Conservation (phyloP, 805 yeast species). For the Candida quercuum region DNA sequence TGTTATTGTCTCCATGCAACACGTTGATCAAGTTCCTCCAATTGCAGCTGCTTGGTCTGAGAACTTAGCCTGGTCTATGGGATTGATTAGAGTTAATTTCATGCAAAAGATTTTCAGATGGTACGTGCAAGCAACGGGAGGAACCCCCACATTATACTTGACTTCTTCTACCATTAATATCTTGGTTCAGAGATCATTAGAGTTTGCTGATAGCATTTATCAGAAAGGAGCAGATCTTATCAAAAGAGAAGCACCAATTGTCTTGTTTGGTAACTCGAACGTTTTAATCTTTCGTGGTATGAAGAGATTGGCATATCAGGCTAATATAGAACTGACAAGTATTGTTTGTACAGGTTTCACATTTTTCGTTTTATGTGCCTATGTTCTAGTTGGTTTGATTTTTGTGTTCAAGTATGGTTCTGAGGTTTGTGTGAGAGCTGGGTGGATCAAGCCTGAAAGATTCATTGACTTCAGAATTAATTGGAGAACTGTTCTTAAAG, state of each 20-base stretch:
- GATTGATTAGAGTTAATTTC: conserved; percentile 68
- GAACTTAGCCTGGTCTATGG: conserved; percentile 94
- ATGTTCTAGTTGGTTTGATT: conserved; percentile 59
- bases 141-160: conserved; percentile 66
- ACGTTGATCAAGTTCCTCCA: conserved; percentile 84
- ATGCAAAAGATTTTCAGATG: conserved; percentile 85
- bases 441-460: conserved; percentile 45
- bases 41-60: conserved; percentile 91
- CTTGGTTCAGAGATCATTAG: conserved; percentile 65
- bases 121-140: conserved; percentile 88
- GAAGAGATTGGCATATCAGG: conserved; percentile 71
- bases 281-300: conserved; percentile 81
- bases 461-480: conserved; percentile 45
- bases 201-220: conserved; percentile 15
- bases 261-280: conserved; percentile 45
- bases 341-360: conserved; percentile 85
- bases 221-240: conserved; percentile 26
- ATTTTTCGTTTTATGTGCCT: conserved; percentile 73
- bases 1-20: conserved; percentile 78
- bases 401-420: conserved; percentile 47
- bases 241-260: conserved; percentile 32
- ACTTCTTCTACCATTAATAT: conserved; percentile 58
- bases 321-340: conserved; percentile 76
- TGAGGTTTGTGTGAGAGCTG: conserved; percentile 40
- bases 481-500: conserved; percentile 64